phyloP scores from a whole-genome alignment of 2,329 filamentous ascomycete genomes.

The Aureobasidium sp. region DNA sequence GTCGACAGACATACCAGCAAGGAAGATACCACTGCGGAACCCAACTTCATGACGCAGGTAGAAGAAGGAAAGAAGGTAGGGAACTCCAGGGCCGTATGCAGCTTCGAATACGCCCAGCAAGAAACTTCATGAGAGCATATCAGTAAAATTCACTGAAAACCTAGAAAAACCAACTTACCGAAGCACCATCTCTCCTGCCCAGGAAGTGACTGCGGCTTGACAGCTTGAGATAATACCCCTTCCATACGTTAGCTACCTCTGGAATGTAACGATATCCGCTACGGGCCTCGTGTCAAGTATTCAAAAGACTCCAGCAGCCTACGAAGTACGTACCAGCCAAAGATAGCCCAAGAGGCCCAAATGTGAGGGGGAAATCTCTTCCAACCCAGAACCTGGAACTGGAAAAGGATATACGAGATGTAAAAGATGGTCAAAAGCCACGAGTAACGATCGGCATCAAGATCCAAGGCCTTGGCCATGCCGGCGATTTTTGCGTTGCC shows the following conservation, averaged over 20 bases:
- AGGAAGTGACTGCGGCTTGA: constrained; percentile 32
- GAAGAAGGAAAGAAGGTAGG: constrained; percentile 48
- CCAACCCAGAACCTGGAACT: constrained; percentile 27
- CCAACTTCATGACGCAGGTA: constrained; percentile 50
- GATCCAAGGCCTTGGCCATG: constrained; percentile 41
- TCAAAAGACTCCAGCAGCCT: neutral
- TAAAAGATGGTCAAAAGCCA: constrained; percentile 48
- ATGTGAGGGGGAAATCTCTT: constrained; percentile 28
- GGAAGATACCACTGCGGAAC: constrained; percentile 47
- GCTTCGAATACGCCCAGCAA: constrained; percentile 48
- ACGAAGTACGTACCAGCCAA: constrained; percentile 13
- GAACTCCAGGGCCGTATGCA: constrained; percentile 37
- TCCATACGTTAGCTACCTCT: constrained; percentile 13
- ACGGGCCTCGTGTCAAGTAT: too few relatives aligned
- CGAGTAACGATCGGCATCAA: constrained; percentile 39
- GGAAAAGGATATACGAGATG: constrained; percentile 38
- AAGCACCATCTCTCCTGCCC: constrained; percentile 36
- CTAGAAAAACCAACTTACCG: neutral
- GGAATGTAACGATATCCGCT: neutral
- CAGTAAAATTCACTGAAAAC: too few relatives aligned
- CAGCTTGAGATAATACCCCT: constrained; percentile 35
- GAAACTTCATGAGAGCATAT: constrained; percentile 23
- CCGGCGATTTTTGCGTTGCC: constrained; percentile 45
- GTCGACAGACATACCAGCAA: constrained; percentile 18
- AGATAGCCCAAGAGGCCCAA: constrained; percentile 15